Conservation (phyloP, 768 basidiomycete species). For the Paxillus involutus region DNA sequence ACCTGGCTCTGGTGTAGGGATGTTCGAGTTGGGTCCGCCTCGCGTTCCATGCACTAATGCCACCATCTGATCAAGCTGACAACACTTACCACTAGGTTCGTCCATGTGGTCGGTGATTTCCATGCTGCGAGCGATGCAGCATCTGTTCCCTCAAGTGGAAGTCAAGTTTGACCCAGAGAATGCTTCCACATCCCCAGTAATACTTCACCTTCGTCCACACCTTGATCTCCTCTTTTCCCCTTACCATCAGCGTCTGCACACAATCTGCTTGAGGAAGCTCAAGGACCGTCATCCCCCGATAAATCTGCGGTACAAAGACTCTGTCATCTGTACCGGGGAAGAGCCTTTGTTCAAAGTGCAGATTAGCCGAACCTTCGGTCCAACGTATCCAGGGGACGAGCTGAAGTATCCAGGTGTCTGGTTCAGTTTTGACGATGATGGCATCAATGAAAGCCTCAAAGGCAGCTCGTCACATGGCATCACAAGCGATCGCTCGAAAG, state of each 20-base stretch:
- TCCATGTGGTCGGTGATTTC: constrained; percentile 81
- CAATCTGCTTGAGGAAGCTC: constrained; percentile 69
- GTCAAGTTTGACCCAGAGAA: constrained; percentile 80
- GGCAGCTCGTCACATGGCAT: constrained; percentile 34
- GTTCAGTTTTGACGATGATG: constrained; percentile 83
- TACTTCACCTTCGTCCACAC: constrained; percentile 79
- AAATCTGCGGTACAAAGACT: constrained; percentile 65
- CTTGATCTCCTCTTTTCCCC: constrained; percentile 85
- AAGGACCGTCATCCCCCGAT: constrained; percentile 68
- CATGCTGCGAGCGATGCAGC: constrained; percentile 59
- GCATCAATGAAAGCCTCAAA: constrained; percentile 54
- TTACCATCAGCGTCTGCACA: constrained; percentile 74
- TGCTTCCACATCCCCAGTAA: constrained; percentile 67
- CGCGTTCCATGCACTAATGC: not conserved
- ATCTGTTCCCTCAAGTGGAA: constrained; percentile 78
- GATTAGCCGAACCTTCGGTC: constrained; percentile 76
- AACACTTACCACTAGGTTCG: constrained; percentile 45
- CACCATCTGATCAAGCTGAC: not conserved
- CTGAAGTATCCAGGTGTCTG: constrained; percentile 80
- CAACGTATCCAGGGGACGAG: constrained; percentile 78
- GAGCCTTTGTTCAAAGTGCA: constrained; percentile 61
- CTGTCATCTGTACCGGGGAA: constrained; percentile 57
- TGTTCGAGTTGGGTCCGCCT: constrained; percentile 68
- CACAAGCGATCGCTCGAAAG: constrained; percentile 62
- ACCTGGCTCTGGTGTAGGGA: constrained; percentile 74